A percentile compares a stretch with the other conserved stretches of the same genome.
These are phyloP conservation scores for Sarocladium oryzae DNA, from an alignment of 2,329 filamentous ascomycete genomes.

Conservation along the genomic window DNA sequence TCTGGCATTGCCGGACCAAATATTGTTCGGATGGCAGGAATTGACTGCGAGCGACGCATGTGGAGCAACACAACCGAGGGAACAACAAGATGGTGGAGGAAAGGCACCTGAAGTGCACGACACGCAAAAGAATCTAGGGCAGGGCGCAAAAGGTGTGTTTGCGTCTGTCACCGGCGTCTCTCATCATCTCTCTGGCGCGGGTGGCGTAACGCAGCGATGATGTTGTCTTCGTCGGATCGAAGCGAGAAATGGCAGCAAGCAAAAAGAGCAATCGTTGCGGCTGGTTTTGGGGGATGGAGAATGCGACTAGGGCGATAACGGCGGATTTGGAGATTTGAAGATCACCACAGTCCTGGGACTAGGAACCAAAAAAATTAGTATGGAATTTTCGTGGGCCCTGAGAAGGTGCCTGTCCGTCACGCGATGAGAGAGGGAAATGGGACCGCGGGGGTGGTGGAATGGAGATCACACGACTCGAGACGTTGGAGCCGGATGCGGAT, in stretches of 20 bases:
- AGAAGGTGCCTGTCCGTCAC: too few relatives aligned
- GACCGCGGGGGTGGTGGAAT: constrained; percentile 7
- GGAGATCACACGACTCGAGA: constrained; percentile 7
- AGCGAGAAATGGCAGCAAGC: neutral
- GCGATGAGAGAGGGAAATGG: neutral
- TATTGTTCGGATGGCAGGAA: neutral
- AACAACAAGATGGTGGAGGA: neutral
- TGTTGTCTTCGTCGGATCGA: neutral
- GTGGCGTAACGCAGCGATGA: neutral
- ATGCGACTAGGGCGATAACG: neutral
- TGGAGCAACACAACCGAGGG: neutral
- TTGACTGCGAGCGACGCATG: neutral
- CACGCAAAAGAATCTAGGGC: neutral
- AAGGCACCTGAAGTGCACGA: neutral
- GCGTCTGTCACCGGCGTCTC: constrained; percentile 1
- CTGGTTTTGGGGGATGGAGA: too few relatives aligned
- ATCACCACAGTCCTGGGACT: too few relatives aligned
- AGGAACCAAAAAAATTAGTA: neutral
- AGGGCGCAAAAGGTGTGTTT: neutral
- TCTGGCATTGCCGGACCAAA: constrained; percentile 18
- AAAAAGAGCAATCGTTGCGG: neutral
- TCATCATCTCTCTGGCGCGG: constrained; percentile 3
- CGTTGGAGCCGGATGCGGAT: neutral
- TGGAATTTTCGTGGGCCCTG: constrained; percentile 4
- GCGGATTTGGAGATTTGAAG: too few relatives aligned